Evolutionary conservation across 495 filamentous ascomycete species (phyloP).

Genomic region (Monascus purpureus): DNA sequence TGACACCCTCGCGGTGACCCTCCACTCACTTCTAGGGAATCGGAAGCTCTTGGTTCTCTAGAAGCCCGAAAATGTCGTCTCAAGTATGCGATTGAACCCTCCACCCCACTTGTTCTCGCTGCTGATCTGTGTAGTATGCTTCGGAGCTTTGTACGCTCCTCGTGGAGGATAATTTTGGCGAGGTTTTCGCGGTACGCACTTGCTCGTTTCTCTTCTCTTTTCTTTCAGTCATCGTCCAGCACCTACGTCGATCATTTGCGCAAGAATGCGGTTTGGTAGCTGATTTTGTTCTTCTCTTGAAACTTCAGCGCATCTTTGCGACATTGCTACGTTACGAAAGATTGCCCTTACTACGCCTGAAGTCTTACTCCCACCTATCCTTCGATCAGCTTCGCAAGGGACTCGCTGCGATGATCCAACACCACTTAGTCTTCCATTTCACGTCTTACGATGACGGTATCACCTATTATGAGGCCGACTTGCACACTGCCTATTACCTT

Average conservation of each 20-base stretch:
- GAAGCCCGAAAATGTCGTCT: slow-evolving; percentile 42
- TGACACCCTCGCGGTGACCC: slow-evolving; percentile 47
- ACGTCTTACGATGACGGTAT: slow-evolving; percentile 44
- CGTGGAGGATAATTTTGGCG: slow-evolving; percentile 77
- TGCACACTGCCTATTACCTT: slow-evolving; percentile 60
- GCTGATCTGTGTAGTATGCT: slow-evolving; percentile 32
- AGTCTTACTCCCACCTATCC: slow-evolving; percentile 50
- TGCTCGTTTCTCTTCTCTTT: background rate
- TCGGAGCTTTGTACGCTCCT: slow-evolving; percentile 79
- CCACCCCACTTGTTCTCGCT: no score
- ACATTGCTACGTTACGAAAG: slow-evolving; percentile 64
- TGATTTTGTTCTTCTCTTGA: slow-evolving; percentile 1
- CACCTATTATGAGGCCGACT: slow-evolving; percentile 70
- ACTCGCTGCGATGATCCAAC: slow-evolving; percentile 71
- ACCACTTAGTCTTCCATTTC: slow-evolving; percentile 70
- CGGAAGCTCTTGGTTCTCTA: slow-evolving; percentile 48
- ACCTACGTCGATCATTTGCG: no score
- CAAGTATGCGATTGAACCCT: slow-evolving; percentile 26
- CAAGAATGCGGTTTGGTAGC: slow-evolving; percentile 1
- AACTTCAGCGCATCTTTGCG: slow-evolving; percentile 57
- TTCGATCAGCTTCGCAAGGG: slow-evolving; percentile 59
- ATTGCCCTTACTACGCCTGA: slow-evolving; percentile 51
- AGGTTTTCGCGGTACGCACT: slow-evolving; percentile 70
- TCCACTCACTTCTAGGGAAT: slow-evolving; percentile 47
- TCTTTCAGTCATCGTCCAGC: no score